phyloP scores from a whole-genome alignment of 2,329 filamentous ascomycete genomes.

The Monosporascus sp. region DNA sequence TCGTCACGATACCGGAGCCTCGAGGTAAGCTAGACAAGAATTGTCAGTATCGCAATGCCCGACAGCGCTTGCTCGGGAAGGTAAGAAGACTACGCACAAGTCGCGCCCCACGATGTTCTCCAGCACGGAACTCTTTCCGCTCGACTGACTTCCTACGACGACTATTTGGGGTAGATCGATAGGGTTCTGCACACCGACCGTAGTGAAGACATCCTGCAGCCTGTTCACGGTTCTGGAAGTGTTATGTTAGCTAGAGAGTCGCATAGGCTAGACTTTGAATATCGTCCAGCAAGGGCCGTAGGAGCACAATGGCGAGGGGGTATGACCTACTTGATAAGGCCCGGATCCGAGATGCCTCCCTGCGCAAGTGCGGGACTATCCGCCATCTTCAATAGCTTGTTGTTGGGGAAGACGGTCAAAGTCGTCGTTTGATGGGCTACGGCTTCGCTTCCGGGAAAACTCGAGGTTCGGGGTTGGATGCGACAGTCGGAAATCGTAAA shows the following conservation, averaged over 20 bases:
- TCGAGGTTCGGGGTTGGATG: neutral
- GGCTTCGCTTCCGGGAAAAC: conserved; percentile 5
- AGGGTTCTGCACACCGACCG: conserved; percentile 97
- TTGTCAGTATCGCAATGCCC: conserved; percentile 1
- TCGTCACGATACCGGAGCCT: conserved; percentile 95
- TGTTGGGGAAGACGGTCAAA: conserved; percentile 5
- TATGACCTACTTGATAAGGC: conserved; percentile 53
- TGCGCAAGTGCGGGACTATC: conserved; percentile 31
- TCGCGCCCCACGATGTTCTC: conserved; percentile 99
- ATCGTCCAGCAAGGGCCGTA: too few species aligned
- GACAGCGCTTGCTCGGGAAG: conserved; percentile 1
- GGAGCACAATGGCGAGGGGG: neutral
- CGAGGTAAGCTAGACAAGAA: conserved; percentile 68
- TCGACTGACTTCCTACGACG: conserved; percentile 97
- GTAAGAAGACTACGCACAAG: conserved; percentile 63
- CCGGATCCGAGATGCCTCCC: conserved; percentile 61
- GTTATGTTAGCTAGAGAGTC: conserved; percentile 21
- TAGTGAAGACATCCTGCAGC: conserved; percentile 98
- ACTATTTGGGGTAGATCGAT: conserved; percentile 98
- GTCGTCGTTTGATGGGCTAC: conserved; percentile 7
- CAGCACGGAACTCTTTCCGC: conserved; percentile 97
- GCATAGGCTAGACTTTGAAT: neutral
- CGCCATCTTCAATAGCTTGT: conserved; percentile 17
- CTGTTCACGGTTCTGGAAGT: conserved; percentile 83
- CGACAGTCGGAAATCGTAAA: neutral